phyloP scores from a whole-genome alignment of 108 stramenopile genomes.

The Nitzschia sp. region DNA sequence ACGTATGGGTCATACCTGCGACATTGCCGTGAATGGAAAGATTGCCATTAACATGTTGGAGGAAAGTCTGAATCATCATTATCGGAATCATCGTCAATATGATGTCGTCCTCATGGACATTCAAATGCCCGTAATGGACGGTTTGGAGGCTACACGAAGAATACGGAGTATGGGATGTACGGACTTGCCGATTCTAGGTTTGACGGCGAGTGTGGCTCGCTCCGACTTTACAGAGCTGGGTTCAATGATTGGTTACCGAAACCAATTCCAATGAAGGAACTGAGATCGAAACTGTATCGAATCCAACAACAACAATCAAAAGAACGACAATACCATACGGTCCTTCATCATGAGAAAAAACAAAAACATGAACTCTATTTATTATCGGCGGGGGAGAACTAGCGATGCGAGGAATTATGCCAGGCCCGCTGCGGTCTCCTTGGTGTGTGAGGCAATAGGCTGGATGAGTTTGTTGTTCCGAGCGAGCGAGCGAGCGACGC shows the following conservation, averaged over 20 bases:
- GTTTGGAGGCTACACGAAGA: slow-evolving; percentile 39
- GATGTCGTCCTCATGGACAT: slow-evolving; percentile 70
- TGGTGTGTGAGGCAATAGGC: too few species aligned
- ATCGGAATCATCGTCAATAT: slow-evolving; percentile 1
- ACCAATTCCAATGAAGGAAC: slow-evolving; percentile 24
- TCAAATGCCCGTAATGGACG: slow-evolving; percentile 76
- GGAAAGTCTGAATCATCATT: neutral
- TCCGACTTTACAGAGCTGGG: slow-evolving; percentile 25
- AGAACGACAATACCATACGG: too few species aligned
- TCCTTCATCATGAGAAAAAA: too few species aligned
- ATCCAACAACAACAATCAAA: too few species aligned
- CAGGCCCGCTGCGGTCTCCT: too few species aligned
- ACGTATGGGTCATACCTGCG: slow-evolving; percentile 32
- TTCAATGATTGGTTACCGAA: slow-evolving; percentile 31
- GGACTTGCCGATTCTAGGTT: slow-evolving; percentile 36
- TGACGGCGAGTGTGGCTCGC: slow-evolving; percentile 40
- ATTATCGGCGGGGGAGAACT: too few species aligned
- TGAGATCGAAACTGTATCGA: slow-evolving; percentile 14
- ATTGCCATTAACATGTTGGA: neutral
- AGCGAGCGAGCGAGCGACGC: too few species aligned
- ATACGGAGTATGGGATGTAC: slow-evolving; percentile 6
- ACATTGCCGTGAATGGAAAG: slow-evolving; percentile 35
- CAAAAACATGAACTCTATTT: too few species aligned
- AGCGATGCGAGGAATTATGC: too few species aligned
- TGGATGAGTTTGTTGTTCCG: too few species aligned